Evolutionary conservation across 768 basidiomycete genomes (phyloP), one percentile per base, ranked within the genome.

Genomic region (Butyriboletus loyo): DNA sequence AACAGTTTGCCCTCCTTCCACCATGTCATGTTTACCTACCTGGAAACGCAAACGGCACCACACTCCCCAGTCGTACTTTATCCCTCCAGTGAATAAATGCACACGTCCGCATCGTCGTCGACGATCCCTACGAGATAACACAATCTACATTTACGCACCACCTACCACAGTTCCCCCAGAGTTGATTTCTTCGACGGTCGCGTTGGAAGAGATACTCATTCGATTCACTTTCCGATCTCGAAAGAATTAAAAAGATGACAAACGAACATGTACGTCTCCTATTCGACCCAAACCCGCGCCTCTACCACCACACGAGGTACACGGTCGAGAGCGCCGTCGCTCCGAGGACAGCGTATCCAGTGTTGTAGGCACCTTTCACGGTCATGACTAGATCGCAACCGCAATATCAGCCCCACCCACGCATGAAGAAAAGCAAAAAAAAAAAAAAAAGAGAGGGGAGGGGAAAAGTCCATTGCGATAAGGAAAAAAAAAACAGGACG

Each of bases 321-420:
- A 84, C 77, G 22, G 90, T 92, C 37, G 87, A 80, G 37, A 91
- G 66, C 43, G 83, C 88, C 15, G 89, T 86, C 17, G 85, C 85
- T 32, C 82, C 93, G 8, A 97, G 66, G 30, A 96, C 93, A 38
- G 82, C 81, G 70, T 97, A 98, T 3, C 89, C 94, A 13, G 89
- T 79, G 22, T 69, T 68, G 69, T 96, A 97, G 9, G 82, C 86
- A 15, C 86, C 85, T 68, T 89, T 93, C 55, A 97, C 74, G 38
- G 76, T 81, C 66, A 92, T 69, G 72, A 92, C 95, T 98, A 61
- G 19, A 36, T 43, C 41, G 6, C 38, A 25, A 44, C 3, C 1
- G 4, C 2, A 17, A 21, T 1, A 9, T 27, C 19, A 50, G 36
- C 7, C 15, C 48, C 43, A 38, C 1, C 10, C 14, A 40, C 37